Percentiles rank a stretch among this genome's conserved stretches.
phyloP scores from a whole-genome alignment of 768 basidiomycete species.

The Lentinula edodes region DNA sequence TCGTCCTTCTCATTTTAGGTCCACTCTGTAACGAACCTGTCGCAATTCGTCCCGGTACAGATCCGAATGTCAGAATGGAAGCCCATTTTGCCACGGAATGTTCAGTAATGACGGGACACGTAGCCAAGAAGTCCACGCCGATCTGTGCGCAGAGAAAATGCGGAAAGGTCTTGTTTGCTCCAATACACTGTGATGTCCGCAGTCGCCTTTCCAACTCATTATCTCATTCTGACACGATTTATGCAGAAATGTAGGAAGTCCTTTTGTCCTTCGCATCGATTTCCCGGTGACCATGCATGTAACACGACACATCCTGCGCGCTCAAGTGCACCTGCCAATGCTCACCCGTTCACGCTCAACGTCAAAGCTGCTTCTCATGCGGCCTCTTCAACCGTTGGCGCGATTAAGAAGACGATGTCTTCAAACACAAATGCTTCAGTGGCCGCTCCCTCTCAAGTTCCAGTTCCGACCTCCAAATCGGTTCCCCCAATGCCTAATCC shows the following conservation, averaged over 20 bases:
- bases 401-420: constrained; percentile 30
- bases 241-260: constrained; percentile 61
- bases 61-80: constrained; percentile 82
- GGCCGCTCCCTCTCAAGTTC: constrained; percentile 12
- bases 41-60: constrained; percentile 68
- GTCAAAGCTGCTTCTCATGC: constrained; percentile 20
- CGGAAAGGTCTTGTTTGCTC: constrained; percentile 68
- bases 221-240: background rate
- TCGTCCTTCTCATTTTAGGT: constrained; percentile 33
- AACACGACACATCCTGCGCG: constrained; percentile 14
- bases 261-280: constrained; percentile 77
- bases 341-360: constrained; percentile 31
- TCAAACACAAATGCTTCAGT: constrained; percentile 16
- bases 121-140: constrained; percentile 43
- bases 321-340: constrained; percentile 31
- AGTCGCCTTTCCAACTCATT: background rate
- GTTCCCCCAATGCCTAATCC: constrained; percentile 17
- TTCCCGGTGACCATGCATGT: constrained; percentile 69
- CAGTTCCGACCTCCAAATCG: constrained; percentile 13
- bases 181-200: constrained; percentile 72
- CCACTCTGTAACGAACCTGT: constrained; percentile 76
- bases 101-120: constrained; percentile 61
- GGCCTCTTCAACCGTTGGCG: constrained; percentile 18
- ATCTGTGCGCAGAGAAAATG: constrained; percentile 58
- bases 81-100: constrained; percentile 64